Base-by-base conservation (phyloP, 2,329 filamentous ascomycete genomes). In the Aspergillus chevalieri region DNA sequence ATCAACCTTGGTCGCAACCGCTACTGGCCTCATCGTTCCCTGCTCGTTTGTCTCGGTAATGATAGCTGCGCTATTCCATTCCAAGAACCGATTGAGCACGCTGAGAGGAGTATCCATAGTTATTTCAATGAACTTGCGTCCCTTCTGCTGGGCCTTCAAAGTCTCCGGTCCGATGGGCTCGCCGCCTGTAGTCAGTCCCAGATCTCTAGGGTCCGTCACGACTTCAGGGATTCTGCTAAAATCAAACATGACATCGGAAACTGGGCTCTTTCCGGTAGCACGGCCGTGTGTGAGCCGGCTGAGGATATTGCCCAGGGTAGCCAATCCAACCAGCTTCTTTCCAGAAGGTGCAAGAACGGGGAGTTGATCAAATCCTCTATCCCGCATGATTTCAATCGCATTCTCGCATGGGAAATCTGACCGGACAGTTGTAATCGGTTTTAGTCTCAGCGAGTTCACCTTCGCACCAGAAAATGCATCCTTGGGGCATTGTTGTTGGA, bases 321-420 rank as follows among this genome's bases (percentile, higher is more conserved):
- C 87, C 6, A 98, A 82, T 30, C 93, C 93, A 46, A 95, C 89
- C 6, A 98, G 86, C 63, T 83, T 84, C 55, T 77, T 80, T 53
- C 83, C 83, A 4, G 80, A 80, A 15, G 83, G 74, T 1, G 84
- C 79, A 7, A 94, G 84, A 14, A 98, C 93, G 41, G 93, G 93
- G 39, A 98, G 85, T 73, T 98, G 94, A 66, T 98, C 94, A 68
- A 96, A 98, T 54, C 90, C 89, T 75, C 93, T 95, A 65, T 98
- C 93, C 59, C 92, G 89, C 93, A 98, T 97, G 53, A 88, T 91
- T 75, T 98, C 93, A 57, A 97, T 90, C 47, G 94, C 93, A 57
- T 92, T 87, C 55, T 87, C 81, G 73, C 91, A 95, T 2, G 82
- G 72, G 28, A 85, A 85, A 47, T 79, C 78, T 24, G 84, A 78